Evolutionary conservation across 495 filamentous ascomycete species (phyloP).

Genomic region (Astrothelium macrocarpum): DNA sequence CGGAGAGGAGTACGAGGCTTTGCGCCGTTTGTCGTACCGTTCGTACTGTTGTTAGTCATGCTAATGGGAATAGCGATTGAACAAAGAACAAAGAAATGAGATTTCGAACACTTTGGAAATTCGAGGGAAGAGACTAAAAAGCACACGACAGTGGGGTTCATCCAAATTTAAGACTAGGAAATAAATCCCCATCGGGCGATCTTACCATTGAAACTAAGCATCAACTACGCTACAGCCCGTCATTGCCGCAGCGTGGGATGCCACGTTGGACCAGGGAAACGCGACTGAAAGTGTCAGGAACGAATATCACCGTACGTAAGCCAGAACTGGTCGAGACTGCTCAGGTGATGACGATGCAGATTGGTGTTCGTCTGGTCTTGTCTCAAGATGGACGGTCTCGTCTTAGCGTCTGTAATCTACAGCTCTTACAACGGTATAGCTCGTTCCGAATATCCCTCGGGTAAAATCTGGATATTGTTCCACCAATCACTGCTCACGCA

Average conservation of each 20-base stretch:
- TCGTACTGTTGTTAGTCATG: slow-evolving; percentile 6
- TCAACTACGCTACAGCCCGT: neutral
- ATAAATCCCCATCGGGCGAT: neutral
- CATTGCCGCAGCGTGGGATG: neutral
- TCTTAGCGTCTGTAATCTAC: neutral
- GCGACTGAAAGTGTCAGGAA: neutral
- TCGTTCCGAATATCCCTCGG: neutral
- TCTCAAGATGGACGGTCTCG: neutral
- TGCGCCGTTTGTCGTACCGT: slow-evolving; percentile 1
- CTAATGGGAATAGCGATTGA: neutral
- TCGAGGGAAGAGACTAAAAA: neutral
- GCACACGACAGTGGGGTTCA: neutral
- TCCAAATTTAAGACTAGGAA: neutral
- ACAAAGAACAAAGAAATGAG: neutral
- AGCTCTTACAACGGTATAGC: neutral
- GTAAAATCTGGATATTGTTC: neutral
- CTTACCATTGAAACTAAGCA: neutral
- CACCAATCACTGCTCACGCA: neutral
- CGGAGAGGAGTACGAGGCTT: slow-evolving; percentile 47
- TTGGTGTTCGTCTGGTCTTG: neutral
- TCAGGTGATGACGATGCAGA: neutral
- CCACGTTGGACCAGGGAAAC: neutral
- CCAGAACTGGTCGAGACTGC: neutral
- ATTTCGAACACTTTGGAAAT: neutral
- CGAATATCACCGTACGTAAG: neutral